Percentiles rank a stretch among this genome's conserved stretches.
phyloP scores from a whole-genome alignment of 495 filamentous ascomycete species.

The Pseudoneurospora amorphoporcata region DNA sequence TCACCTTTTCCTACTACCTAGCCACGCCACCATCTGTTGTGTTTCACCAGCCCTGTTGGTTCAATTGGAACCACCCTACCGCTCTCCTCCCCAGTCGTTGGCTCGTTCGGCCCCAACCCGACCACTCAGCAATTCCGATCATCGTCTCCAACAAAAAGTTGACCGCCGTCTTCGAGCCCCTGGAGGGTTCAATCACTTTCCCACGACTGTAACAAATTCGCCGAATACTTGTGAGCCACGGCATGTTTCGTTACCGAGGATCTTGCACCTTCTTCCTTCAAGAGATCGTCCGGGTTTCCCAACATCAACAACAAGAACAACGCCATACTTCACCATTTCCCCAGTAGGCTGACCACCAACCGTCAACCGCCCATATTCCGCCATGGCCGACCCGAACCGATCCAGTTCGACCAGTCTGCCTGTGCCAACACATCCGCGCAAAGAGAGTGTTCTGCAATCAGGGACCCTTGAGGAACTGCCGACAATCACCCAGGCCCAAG shows the following conservation, averaged over 20 bases:
- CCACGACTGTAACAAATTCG: not conserved
- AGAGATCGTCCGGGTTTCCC: not conserved
- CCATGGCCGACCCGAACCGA: conserved; percentile 19
- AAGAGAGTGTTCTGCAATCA: conserved; percentile 15
- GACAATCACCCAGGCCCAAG: conserved; percentile 19
- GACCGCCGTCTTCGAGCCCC: not conserved
- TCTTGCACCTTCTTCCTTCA: not conserved
- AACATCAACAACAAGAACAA: not conserved
- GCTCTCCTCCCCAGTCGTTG: not conserved
- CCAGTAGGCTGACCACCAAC: conserved; percentile 1
- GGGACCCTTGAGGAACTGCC: conserved; percentile 18
- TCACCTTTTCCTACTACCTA: not conserved
- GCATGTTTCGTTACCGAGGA: conserved; percentile 10
- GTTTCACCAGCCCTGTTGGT: not conserved
- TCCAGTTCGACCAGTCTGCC: not conserved
- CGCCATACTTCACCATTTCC: not conserved
- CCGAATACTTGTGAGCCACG: not conserved
- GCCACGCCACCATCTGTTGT: not conserved
- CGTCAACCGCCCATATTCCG: not conserved
- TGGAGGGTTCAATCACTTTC: not conserved
- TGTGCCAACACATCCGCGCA: conserved; percentile 3
- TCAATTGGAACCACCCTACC: not conserved
- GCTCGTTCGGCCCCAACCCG: not conserved
- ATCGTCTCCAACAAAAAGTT: not conserved
- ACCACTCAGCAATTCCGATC: not conserved